Evolutionary conservation across 768 basidiomycete genomes (phyloP).

Genomic region (Rhodosporidiobolus sp.): DNA sequence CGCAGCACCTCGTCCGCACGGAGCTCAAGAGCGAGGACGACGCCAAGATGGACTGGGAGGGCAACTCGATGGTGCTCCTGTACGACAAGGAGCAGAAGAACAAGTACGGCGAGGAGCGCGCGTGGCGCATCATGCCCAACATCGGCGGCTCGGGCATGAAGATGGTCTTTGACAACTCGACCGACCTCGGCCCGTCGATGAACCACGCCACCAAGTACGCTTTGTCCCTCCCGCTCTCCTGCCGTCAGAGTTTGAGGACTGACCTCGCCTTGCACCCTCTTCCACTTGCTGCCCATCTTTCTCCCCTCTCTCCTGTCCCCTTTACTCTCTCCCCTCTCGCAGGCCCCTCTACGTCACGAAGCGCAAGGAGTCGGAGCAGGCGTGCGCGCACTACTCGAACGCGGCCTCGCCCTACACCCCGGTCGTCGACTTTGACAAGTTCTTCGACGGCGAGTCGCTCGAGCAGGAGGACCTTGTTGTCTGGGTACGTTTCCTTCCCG

Average conservation of each 20-base stretch:
- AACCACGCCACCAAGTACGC: too few species aligned
- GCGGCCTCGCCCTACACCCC: constrained; percentile 44
- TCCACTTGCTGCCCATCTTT: too few species aligned
- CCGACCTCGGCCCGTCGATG: constrained; percentile 44
- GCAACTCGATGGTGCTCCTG: constrained; percentile 44
- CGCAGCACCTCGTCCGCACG: constrained; percentile 42
- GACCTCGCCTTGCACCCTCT: too few species aligned
- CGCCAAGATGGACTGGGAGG: constrained; percentile 44
- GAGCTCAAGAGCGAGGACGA: constrained; percentile 40
- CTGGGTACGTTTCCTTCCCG: too few species aligned
- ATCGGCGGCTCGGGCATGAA: constrained; percentile 24
- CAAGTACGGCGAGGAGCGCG: constrained; percentile 46
- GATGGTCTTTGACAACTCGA: constrained; percentile 45
- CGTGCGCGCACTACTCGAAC: constrained; percentile 39
- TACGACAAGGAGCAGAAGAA: constrained; percentile 48
- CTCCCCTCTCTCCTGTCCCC: too few species aligned
- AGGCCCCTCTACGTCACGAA: constrained; percentile 47
- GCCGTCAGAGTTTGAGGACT: too few species aligned
- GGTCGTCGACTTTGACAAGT: constrained; percentile 47
- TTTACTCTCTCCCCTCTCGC: too few species aligned
- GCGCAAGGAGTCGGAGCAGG: constrained; percentile 44
- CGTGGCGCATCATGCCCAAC: constrained; percentile 47
- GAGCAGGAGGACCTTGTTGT: constrained; percentile 47
- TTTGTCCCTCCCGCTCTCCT: too few species aligned
- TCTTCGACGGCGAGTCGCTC: constrained; percentile 47